Evolutionary conservation across 2,329 filamentous ascomycete species (phyloP).

Genomic region (Xylaria sp.): DNA sequence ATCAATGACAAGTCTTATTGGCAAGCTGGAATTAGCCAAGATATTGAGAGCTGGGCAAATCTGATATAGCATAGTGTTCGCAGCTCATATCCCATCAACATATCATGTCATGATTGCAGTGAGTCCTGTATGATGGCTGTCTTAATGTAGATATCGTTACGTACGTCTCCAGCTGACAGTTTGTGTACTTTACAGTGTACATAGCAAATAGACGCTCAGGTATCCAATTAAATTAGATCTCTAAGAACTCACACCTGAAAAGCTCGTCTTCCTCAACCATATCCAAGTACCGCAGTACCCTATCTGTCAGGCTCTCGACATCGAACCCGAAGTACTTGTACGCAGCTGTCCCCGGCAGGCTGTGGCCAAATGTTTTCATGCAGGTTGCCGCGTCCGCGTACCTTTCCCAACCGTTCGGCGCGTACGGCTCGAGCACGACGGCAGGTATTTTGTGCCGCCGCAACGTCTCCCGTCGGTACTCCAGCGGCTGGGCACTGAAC

Average conservation of each 20-base stretch:
- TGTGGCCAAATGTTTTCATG: constrained; percentile 59
- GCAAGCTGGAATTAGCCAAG: too few species aligned
- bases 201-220: too few species aligned
- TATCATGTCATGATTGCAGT: too few species aligned
- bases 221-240: too few species aligned
- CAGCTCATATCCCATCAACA: too few species aligned
- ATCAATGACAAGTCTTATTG: too few species aligned
- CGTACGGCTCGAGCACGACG: constrained; percentile 64
- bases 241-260: not conserved
- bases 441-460: constrained; percentile 47
- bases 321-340: constrained; percentile 62
- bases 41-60: too few species aligned
- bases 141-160: too few species aligned
- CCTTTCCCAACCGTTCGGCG: constrained; percentile 60
- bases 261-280: not conserved
- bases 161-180: too few species aligned
- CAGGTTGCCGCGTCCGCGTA: constrained; percentile 60
- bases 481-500: constrained; percentile 46
- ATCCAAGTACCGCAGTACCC: not conserved
- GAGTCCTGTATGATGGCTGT: too few species aligned
- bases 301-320: constrained; percentile 10
- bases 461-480: constrained; percentile 51
- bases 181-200: too few species aligned
- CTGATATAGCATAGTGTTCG: too few species aligned
- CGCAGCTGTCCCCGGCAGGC: constrained; percentile 54